These are phyloP conservation scores for Mucor circinelloides DNA, from an alignment of 371 early-diverging fungal species.

Conservation along the genomic window DNA sequence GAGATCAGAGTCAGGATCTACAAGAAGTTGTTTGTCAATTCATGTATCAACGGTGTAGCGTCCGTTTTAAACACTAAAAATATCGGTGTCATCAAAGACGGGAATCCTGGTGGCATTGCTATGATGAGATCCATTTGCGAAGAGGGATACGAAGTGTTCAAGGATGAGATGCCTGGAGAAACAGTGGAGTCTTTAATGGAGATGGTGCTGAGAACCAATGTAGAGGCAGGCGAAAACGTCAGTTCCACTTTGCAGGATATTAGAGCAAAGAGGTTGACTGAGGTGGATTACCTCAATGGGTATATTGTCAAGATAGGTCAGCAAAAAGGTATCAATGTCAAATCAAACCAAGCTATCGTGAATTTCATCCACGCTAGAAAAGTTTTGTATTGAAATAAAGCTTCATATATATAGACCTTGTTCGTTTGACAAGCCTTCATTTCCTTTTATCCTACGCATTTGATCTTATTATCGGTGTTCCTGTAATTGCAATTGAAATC, in stretches of 20 bases:
- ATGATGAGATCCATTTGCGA: conserved; percentile 31
- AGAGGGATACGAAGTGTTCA: conserved; percentile 32
- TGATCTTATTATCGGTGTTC: neutral
- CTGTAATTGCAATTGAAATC: neutral
- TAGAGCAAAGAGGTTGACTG: conserved; percentile 40
- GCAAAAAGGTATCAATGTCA: conserved; percentile 13
- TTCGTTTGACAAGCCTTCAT: neutral
- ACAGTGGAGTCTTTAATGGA: conserved; percentile 24
- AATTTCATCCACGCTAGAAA: conserved; percentile 42
- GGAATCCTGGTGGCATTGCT: conserved; percentile 15
- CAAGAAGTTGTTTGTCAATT: conserved; percentile 63
- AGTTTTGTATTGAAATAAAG: neutral
- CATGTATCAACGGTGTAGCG: conserved; percentile 58
- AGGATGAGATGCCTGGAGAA: conserved; percentile 28
- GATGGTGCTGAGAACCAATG: conserved; percentile 28
- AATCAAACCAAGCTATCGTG: conserved; percentile 24
- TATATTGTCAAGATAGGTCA: conserved; percentile 43
- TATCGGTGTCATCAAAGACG: conserved; percentile 27
- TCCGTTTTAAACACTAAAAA: conserved; percentile 52
- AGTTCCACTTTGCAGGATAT: conserved; percentile 66
- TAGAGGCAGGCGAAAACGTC: conserved; percentile 42
- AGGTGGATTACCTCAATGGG: conserved; percentile 67
- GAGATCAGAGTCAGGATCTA: conserved; percentile 45
- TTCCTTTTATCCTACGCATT: neutral
- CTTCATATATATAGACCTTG: neutral